A percentile compares a stretch with the other conserved stretches of the same genome.
phyloP scores from a whole-genome alignment of 495 filamentous ascomycete species.

The Xylaria telfairii region DNA sequence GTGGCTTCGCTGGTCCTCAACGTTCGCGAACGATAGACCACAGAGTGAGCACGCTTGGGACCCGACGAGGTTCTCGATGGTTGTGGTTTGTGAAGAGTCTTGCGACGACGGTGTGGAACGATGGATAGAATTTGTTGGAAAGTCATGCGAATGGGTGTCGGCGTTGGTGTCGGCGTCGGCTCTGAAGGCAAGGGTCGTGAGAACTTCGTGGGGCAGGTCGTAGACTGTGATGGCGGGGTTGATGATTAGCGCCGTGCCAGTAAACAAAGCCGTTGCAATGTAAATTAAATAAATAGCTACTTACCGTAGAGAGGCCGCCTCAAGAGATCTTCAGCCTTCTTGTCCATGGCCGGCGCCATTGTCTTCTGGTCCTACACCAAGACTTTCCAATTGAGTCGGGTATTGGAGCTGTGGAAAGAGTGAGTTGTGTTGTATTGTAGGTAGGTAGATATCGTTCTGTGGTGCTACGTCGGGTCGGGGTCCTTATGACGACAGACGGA shows the following conservation, averaged over 20 bases:
- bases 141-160: constrained; percentile 35
- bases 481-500: constrained; percentile 12
- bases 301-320: constrained; percentile 50
- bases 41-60: constrained; percentile 86
- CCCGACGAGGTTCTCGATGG: constrained; percentile 52
- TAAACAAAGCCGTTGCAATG: background rate
- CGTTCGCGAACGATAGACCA: constrained; percentile 66
- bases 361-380: background rate
- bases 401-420: background rate
- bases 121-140: constrained; percentile 30
- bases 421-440: background rate
- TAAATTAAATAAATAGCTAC: constrained; percentile 14
- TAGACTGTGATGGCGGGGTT: constrained; percentile 65
- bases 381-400: background rate
- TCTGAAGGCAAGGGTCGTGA: constrained; percentile 71
- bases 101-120: constrained; percentile 36
- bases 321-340: constrained; percentile 43
- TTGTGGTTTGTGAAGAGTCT: constrained; percentile 43
- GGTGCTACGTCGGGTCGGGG: background rate
- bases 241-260: constrained; percentile 22
- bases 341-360: constrained; percentile 29
- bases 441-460: background rate
- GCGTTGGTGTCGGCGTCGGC: constrained; percentile 45
- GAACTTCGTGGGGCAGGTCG: constrained; percentile 80
- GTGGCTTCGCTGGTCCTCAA: constrained; percentile 85